Conservation (phyloP, 1,284 basidiomycete species). For the Vanrija sp. region DNA sequence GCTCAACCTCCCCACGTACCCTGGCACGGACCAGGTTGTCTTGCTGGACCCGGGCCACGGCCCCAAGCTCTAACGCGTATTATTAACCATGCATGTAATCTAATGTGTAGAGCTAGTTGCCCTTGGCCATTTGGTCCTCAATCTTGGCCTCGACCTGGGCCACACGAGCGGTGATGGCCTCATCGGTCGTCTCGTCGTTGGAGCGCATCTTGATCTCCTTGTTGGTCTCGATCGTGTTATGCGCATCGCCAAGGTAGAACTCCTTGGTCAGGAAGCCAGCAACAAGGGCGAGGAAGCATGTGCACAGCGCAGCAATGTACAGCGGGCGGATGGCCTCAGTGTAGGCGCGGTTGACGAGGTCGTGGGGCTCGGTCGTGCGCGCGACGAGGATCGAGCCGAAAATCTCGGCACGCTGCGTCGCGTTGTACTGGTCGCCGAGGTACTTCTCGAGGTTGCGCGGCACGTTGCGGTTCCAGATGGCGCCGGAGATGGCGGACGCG, state of each 20-base stretch:
- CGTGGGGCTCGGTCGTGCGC: slow-evolving; percentile 22
- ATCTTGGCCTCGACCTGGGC: slow-evolving; percentile 18
- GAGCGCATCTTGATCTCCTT: slow-evolving; percentile 24
- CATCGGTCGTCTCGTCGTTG: slow-evolving; percentile 16
- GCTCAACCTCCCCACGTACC: slow-evolving; percentile 73
- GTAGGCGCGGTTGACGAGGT: slow-evolving; percentile 25
- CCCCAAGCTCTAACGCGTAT: not conserved
- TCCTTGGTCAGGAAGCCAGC: slow-evolving; percentile 20
- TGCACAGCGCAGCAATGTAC: slow-evolving; percentile 23
- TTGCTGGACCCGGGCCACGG: slow-evolving; percentile 51
- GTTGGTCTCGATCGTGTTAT: slow-evolving; percentile 31
- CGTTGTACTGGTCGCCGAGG: slow-evolving; percentile 20
- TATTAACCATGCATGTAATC: no score
- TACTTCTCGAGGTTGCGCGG: slow-evolving; percentile 26
- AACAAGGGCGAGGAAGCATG: slow-evolving; percentile 20
- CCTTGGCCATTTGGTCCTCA: no score
- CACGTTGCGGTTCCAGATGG: slow-evolving; percentile 38
- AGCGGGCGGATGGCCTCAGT: slow-evolving; percentile 19
- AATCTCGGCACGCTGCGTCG: slow-evolving; percentile 23
- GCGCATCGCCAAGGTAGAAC: slow-evolving; percentile 28
- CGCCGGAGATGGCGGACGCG: slow-evolving; percentile 37
- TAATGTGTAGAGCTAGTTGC: no score
- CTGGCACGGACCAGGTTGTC: slow-evolving; percentile 73
- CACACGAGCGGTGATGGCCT: slow-evolving; percentile 19
- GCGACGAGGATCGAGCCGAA: slow-evolving; percentile 24